Evolutionary conservation across 1,139 yeast species (phyloP).

Genomic region (Yamadazyma siamensis): DNA sequence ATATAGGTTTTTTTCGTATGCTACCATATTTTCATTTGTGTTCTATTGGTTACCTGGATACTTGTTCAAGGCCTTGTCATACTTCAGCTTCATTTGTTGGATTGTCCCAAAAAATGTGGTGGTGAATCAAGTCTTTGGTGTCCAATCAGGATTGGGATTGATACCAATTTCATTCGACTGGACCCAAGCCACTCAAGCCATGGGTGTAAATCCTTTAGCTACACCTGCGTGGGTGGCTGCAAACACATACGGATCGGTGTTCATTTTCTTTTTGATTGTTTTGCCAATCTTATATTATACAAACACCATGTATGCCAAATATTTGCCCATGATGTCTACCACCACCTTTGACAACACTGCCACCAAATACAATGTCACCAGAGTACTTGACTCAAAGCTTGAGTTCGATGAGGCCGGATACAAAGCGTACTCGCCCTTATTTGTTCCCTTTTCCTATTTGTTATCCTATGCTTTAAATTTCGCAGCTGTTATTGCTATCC

Average conservation of each 20-base stretch:
- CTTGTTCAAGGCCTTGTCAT: slow-evolving; percentile 29
- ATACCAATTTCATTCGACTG: slow-evolving; percentile 58
- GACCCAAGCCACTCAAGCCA: slow-evolving; percentile 26
- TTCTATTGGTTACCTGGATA: slow-evolving; percentile 36
- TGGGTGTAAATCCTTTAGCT: slow-evolving; percentile 22
- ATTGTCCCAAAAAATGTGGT: slow-evolving; percentile 26
- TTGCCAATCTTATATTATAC: slow-evolving; percentile 41
- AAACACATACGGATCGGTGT: slow-evolving; percentile 26
- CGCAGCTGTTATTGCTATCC: slow-evolving; percentile 31
- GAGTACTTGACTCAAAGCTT: slow-evolving; percentile 35
- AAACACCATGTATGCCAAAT: slow-evolving; percentile 50
- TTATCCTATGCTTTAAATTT: slow-evolving; percentile 58
- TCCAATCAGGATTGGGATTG: slow-evolving; percentile 50
- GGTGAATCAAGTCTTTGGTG: slow-evolving; percentile 56
- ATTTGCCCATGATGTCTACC: slow-evolving; percentile 53
- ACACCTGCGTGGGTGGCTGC: slow-evolving; percentile 31
- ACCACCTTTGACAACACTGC: slow-evolving; percentile 46
- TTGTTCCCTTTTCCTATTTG: slow-evolving; percentile 33
- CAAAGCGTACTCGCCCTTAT: slow-evolving; percentile 45
- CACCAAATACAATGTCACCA: slow-evolving; percentile 34
- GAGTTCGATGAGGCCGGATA: slow-evolving; percentile 39
- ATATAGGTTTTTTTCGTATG: slow-evolving; percentile 22
- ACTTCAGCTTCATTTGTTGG: slow-evolving; percentile 40
- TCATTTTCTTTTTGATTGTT: slow-evolving; percentile 40
- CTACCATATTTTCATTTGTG: slow-evolving; percentile 20